Percentiles rank a stretch among this genome's conserved stretches.
Evolutionary conservation across 176 grass and related monocot genomes (phyloP).

Genomic region (Zoysia pacifica): DNA sequence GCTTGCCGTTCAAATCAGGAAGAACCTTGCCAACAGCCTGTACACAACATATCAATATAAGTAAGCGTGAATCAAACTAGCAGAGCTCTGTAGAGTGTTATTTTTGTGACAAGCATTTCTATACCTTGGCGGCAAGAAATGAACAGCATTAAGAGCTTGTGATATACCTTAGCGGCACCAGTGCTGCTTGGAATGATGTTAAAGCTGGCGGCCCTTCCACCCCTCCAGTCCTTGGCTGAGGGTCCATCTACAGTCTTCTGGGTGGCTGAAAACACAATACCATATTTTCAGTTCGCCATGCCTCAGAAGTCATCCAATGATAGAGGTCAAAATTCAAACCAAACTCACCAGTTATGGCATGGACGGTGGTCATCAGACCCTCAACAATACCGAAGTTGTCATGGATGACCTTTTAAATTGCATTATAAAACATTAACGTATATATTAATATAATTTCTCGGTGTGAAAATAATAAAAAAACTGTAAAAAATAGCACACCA

Average conservation of each 20-base stretch:
- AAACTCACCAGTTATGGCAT: conserved; percentile 65
- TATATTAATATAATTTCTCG: background rate
- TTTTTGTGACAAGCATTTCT: too few species aligned
- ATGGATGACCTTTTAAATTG: conserved; percentile 49
- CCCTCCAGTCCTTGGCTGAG: conserved; percentile 85
- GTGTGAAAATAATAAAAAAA: background rate
- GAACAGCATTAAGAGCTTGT: background rate
- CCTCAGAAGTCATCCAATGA: background rate
- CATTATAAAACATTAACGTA: background rate
- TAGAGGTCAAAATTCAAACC: background rate
- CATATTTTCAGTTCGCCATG: background rate
- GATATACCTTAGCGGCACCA: conserved; percentile 71
- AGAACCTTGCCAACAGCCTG: conserved; percentile 87
- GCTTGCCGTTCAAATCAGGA: conserved; percentile 71
- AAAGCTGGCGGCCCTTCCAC: conserved; percentile 69
- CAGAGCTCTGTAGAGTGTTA: background rate
- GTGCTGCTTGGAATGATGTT: conserved; percentile 86
- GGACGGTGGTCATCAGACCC: conserved; percentile 80
- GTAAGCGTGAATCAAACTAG: background rate
- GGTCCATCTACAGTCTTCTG: conserved; percentile 87
- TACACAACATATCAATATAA: background rate
- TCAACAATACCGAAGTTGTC: conserved; percentile 75
- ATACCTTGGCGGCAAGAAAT: background rate
- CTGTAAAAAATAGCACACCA: background rate
- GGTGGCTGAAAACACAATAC: conserved; percentile 45